phyloP scores from a whole-genome alignment of 176 grass and related monocot species.

The Miscanthus lutarioriparius region DNA sequence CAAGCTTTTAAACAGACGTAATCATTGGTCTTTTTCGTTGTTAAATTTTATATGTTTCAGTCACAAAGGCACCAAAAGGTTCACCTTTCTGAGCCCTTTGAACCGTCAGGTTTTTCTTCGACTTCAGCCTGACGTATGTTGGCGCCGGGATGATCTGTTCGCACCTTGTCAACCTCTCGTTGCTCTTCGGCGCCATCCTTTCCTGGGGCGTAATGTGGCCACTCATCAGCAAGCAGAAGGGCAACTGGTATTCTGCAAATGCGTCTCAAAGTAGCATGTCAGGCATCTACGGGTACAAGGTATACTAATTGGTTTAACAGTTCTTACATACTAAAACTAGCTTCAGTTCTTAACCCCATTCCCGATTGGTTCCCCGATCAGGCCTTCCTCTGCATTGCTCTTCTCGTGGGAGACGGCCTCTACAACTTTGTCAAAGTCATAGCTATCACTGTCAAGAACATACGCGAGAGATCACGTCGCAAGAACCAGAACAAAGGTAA shows the following conservation, averaged over 20 bases:
- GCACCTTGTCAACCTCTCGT: slow-evolving; percentile 88
- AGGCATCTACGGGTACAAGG: slow-evolving; percentile 95
- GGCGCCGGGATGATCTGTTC: slow-evolving; percentile 98
- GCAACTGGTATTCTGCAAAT: slow-evolving; percentile 67
- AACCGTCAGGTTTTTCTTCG: slow-evolving; percentile 83
- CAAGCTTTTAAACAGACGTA: slow-evolving; percentile 97
- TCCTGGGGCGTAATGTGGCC: slow-evolving; percentile 98
- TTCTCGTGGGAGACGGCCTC: slow-evolving; percentile 86
- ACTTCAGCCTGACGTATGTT: slow-evolving; percentile 94
- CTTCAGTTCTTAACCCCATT: neutral
- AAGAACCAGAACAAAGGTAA: slow-evolving; percentile 63
- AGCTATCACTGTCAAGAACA: slow-evolving; percentile 52
- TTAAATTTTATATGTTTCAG: neutral
- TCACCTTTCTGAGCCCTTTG: neutral
- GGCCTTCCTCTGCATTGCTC: slow-evolving; percentile 92
- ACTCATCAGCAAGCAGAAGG: slow-evolving; percentile 71
- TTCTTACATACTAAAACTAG: neutral
- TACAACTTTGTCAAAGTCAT: slow-evolving; percentile 96
- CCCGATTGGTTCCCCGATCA: slow-evolving; percentile 5
- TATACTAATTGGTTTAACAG: neutral
- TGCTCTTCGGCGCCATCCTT: slow-evolving; percentile 81
- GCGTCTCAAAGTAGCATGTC: slow-evolving; percentile 66
- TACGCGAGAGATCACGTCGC: slow-evolving; percentile 53
- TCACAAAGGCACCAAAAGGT: neutral
- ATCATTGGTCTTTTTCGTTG: neutral